Evolutionary conservation across 345 rosid species (phyloP), one percentile per base, ranked within the genome.

Genomic region (Brassica incana): DNA sequence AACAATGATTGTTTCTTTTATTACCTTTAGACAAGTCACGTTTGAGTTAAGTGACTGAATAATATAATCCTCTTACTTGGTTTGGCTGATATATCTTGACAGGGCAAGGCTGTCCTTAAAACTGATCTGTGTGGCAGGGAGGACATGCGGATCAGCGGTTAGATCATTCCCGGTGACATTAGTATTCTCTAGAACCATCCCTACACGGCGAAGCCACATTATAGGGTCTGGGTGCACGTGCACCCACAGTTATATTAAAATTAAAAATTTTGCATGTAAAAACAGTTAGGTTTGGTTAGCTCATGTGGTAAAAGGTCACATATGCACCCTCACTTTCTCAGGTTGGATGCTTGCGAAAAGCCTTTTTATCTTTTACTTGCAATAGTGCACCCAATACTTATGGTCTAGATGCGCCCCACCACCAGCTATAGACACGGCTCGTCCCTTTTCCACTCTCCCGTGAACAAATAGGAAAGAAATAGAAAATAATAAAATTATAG

Each of bases 151-250:
- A 70, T 89, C 96, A 0, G 90, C 83, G 0, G 20, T 11, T 60
- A 89, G 66, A 58, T 88, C 89, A 32, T 89, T 85, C 29, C 88
- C 97, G 0, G 43, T 58, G 4, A n/a, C 14, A 38, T 67, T 61
- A 68, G 68, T 56, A 60, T 91, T 93, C 54, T 85, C 91, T 5
- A 95, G 91, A 54, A 95, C 85, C 96, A 95, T 88, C 29, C 98
- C 97, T 0, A 80, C 89, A 23, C 25, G 40, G 40, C 8, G 40
- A 35, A 35, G 8, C 8, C 40, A 35, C 8, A 0, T 35, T 35
- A 35, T 35, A 35, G 40, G 8, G 8, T 35, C 40, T 35, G 40
- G 8, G 40, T 35, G 40, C 9, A 35, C 1, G 40, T 35, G 8
- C 40, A 35, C 8, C 38, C 8, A 35, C 8, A 35, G 6, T 35